Evolutionary conservation across 2,329 filamentous ascomycete genomes (phyloP).

Genomic region (Rutstroemia sp.): DNA sequence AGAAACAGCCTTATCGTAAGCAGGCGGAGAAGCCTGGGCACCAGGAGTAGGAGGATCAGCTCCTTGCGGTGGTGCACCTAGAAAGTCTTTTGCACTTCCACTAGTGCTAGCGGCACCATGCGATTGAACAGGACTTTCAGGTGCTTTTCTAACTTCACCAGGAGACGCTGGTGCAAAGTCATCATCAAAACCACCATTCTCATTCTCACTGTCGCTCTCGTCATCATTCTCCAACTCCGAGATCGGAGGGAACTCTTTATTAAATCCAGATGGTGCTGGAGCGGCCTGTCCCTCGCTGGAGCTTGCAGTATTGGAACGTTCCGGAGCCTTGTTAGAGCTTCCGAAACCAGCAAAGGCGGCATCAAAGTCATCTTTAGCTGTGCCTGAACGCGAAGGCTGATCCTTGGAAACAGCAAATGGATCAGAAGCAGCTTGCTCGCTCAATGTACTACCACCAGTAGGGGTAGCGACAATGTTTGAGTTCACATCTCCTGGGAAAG

Average conservation of each 20-base stretch:
- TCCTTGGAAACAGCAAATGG: conserved; percentile 50
- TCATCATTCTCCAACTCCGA: conserved; percentile 77
- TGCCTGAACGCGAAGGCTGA: conserved; percentile 34
- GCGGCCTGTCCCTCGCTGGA: conserved; percentile 33
- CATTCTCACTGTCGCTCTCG: conserved; percentile 74
- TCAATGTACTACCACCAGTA: conserved; percentile 39
- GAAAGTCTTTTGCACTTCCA: conserved; percentile 24
- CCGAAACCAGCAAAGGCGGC: conserved; percentile 74
- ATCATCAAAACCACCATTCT: conserved; percentile 79
- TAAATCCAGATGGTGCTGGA: conserved; percentile 45
- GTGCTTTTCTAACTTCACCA: conserved; percentile 22
- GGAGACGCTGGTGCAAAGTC: conserved; percentile 66
- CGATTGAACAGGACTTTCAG: conserved; percentile 15
- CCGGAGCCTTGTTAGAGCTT: conserved; percentile 40
- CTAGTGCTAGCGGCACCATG: conserved; percentile 23
- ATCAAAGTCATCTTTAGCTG: conserved; percentile 73
- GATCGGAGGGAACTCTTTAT: conserved; percentile 87
- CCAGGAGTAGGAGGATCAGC: conserved; percentile 42
- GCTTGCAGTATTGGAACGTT: conserved; percentile 37
- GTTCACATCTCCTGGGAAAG: conserved; percentile 42
- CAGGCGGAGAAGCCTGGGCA: conserved; percentile 51
- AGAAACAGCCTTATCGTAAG: conserved; percentile 40
- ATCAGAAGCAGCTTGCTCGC: conserved; percentile 40
- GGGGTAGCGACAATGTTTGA: conserved; percentile 41
- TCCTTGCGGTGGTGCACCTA: conserved; percentile 26